phyloP scores from a whole-genome alignment of 768 basidiomycete species.

The Termitomyces sp. region DNA sequence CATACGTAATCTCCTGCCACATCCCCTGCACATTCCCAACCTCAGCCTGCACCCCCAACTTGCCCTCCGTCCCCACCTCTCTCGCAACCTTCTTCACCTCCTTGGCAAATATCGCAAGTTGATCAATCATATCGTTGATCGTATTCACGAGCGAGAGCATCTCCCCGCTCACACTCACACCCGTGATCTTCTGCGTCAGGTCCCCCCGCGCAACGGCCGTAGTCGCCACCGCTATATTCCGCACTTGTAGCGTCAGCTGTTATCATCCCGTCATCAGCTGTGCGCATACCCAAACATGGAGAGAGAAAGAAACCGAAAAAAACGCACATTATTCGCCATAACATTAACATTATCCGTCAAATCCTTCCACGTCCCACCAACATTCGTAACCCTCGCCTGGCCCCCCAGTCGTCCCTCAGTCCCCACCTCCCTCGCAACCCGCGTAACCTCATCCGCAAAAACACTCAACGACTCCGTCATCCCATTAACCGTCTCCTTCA shows the following conservation, averaged over 20 bases:
- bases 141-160: constrained; percentile 96
- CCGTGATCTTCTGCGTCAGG: constrained; percentile 88
- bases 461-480: constrained; percentile 89
- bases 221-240: constrained; percentile 89
- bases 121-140: constrained; percentile 83
- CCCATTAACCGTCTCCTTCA: constrained; percentile 90
- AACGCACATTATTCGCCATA: constrained; percentile 88
- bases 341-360: constrained; percentile 94
- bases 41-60: constrained; percentile 95
- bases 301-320: too few relatives aligned
- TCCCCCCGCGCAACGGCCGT: constrained; percentile 94
- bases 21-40: constrained; percentile 96
- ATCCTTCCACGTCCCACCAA: constrained; percentile 97
- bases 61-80: constrained; percentile 98
- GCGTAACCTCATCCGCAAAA: constrained; percentile 75
- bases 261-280: too few relatives aligned
- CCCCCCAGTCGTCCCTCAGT: constrained; percentile 95
- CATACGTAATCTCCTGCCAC: constrained; percentile 96
- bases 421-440: constrained; percentile 95
- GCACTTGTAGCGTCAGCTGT: constrained; percentile 87
- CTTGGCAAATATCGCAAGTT: constrained; percentile 50
- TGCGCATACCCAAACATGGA: too few relatives aligned
- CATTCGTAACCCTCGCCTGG: constrained; percentile 88
- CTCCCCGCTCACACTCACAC: constrained; percentile 91
- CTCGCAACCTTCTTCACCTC: constrained; percentile 91